A percentile compares a stretch with the other conserved stretches of the same genome.
Conservation (phyloP, 805 yeast genomes). For the Starmera dryadoides region DNA sequence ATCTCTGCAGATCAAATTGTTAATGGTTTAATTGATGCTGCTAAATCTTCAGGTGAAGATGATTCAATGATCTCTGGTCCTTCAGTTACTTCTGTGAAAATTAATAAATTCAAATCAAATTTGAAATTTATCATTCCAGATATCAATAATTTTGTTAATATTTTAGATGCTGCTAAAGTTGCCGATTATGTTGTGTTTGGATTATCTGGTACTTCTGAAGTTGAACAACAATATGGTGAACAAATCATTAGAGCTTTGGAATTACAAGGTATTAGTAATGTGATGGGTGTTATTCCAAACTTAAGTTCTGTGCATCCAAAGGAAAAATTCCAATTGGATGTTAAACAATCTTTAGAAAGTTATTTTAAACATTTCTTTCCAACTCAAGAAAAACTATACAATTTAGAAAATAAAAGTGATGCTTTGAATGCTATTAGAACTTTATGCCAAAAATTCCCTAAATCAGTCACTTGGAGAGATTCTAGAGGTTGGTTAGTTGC, state of each 20-base stretch:
- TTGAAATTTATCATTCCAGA: constrained; percentile 71
- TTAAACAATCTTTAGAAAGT: constrained; percentile 54
- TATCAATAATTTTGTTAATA: constrained; percentile 52
- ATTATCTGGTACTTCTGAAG: constrained; percentile 81
- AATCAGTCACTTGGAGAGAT: constrained; percentile 86
- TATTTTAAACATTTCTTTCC: constrained; percentile 76
- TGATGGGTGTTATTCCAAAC: constrained; percentile 73
- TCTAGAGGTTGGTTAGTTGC: constrained; percentile 84
- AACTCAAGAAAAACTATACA: constrained; percentile 67
- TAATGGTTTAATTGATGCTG: constrained; percentile 36
- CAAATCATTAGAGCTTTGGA: constrained; percentile 82
- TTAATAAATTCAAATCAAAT: constrained; percentile 67
- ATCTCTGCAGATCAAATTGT: constrained; percentile 50
- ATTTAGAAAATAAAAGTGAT: constrained; percentile 62
- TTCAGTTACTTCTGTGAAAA: constrained; percentile 42
- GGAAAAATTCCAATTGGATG: constrained; percentile 69
- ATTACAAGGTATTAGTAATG: constrained; percentile 86
- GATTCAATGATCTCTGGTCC: constrained; percentile 30
- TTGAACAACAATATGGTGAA: constrained; percentile 75
- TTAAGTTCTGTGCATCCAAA: constrained; percentile 60
- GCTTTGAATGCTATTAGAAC: constrained; percentile 65
- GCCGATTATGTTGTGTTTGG: constrained; percentile 89
- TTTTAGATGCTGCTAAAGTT: constrained; percentile 81
- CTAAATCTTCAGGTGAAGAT: constrained; percentile 26
- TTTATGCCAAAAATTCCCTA: constrained; percentile 82